Conservation (phyloP, 2,329 filamentous ascomycete species). For the Colletotrichum sojae region DNA sequence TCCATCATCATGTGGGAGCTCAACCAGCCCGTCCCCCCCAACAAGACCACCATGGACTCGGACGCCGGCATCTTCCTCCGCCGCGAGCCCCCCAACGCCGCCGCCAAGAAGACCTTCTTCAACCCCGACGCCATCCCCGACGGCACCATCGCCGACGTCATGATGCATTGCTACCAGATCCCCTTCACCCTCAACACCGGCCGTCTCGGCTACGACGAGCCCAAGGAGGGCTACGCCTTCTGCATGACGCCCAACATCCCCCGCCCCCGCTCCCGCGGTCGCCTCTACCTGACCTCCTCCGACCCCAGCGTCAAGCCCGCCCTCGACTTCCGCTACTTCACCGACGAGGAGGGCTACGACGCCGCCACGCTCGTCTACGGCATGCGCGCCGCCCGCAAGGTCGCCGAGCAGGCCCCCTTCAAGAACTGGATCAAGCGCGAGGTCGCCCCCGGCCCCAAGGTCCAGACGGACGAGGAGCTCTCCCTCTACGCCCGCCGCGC, state of each 20-base stretch:
- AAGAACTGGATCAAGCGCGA: conserved; percentile 87
- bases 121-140: conserved; percentile 70
- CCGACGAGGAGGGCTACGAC: conserved; percentile 87
- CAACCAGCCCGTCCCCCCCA: conserved; percentile 78
- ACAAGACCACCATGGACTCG: conserved; percentile 92
- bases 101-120: conserved; percentile 64
- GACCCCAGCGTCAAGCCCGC: conserved; percentile 85
- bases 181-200: conserved; percentile 90
- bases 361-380: conserved; percentile 85
- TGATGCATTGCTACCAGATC: conserved; percentile 99
- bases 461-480: conserved; percentile 84
- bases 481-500: conserved; percentile 85
- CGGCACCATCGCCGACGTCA: conserved; percentile 84
- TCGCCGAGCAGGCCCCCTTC: conserved; percentile 83
- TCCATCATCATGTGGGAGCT: conserved; percentile 81
- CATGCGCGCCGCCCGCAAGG: conserved; percentile 81
- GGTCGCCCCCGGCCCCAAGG: conserved; percentile 80
- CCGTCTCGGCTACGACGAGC: conserved; percentile 78
- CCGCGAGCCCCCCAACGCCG: conserved; percentile 79
- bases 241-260: conserved; percentile 96
- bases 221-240: conserved; percentile 83
- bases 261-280: conserved; percentile 82
- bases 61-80: conserved; percentile 92
- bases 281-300: conserved; percentile 81
- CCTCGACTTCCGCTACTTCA: conserved; percentile 92